Base-by-base conservation (phyloP, 352 stramenopile genomes). In the Phytophthora multivora region DNA sequence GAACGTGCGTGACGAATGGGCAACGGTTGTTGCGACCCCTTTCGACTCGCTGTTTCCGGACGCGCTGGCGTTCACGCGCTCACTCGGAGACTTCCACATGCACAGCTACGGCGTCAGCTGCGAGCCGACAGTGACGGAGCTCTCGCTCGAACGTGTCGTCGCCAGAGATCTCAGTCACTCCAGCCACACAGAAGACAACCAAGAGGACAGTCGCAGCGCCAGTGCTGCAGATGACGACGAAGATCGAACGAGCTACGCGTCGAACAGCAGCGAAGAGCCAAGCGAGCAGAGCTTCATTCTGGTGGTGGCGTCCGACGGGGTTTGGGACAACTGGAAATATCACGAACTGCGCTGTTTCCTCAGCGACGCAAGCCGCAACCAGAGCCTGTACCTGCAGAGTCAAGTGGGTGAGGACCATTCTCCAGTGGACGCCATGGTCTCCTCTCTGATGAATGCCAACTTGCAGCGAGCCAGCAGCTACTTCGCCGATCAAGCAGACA, bases 1-100 rank as follows among this genome's bases (percentile, higher is more conserved):
- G 69, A 97, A 96, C 63, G 88, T 97, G n/a, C 79, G 90, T 28
- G 81, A 96, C n/a, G 89, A 97, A 63, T 97, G 88, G 88, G 90
- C 89, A 1, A 93, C 84, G 15, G 75, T 97, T 4, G 85, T 96
- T 19, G 76, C 79, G 5, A 93, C 89, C 5, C 89, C 90, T 1
- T 47, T 70, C 1, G 74, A 76, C 6, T 77, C 86, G 5, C 60
- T 75, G 5, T 96, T 88, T 33, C 81, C 90, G 2, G 89, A 97
- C 26, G 83, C 87, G 0, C 60, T 97, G 5, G 90, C 90, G 6
- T 97, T 97, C 61, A 97, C 90, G 16, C 80, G 90, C 0, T 96
- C 86, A 13, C 69, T 97, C 2, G 89, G 89, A 1, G 89, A 97
- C 49, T 88, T 96, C 43, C 84, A 97, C 66, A 90, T 96, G 71